phyloP scores from a whole-genome alignment of 768 basidiomycete genomes.

The Mycena rebaudengoi region DNA sequence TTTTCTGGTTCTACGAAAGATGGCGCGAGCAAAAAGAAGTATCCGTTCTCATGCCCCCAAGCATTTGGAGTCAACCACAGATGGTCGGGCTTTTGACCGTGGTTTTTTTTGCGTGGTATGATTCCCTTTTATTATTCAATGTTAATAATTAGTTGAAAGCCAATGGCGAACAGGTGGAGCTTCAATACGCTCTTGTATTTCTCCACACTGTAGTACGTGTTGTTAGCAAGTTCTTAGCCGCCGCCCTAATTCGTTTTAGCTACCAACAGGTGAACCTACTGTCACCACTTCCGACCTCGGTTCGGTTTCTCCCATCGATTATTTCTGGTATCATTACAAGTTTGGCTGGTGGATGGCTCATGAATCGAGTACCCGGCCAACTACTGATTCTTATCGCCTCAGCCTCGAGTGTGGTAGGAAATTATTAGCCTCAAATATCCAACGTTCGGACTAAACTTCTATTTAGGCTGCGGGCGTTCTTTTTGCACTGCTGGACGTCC shows the following conservation, averaged over 20 bases:
- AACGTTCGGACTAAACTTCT: not conserved
- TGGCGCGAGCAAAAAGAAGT: constrained; percentile 1
- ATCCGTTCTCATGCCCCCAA: constrained; percentile 36
- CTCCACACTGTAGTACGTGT: constrained; percentile 32
- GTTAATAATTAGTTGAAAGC: no score
- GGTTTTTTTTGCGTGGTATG: constrained; percentile 21
- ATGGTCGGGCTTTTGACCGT: constrained; percentile 35
- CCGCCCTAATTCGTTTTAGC: not conserved
- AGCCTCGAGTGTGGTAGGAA: not conserved
- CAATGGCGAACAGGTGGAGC: constrained; percentile 28
- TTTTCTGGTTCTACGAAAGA: constrained; percentile 2
- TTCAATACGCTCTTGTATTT: constrained; percentile 40
- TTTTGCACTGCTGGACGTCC: not conserved
- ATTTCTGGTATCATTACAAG: not conserved
- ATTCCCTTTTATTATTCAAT: no score
- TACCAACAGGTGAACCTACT: constrained; percentile 17
- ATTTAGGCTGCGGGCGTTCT: not conserved
- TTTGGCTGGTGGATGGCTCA: not conserved
- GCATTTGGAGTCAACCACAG: constrained; percentile 38
- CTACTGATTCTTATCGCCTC: not conserved
- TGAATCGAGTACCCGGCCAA: not conserved
- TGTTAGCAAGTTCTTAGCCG: not conserved
- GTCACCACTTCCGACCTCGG: not conserved
- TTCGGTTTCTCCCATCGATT: not conserved
- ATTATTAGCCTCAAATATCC: not conserved